Base-by-base conservation (phyloP, 371 early-diverging fungal genomes). In the Mucor mucedo region DNA sequence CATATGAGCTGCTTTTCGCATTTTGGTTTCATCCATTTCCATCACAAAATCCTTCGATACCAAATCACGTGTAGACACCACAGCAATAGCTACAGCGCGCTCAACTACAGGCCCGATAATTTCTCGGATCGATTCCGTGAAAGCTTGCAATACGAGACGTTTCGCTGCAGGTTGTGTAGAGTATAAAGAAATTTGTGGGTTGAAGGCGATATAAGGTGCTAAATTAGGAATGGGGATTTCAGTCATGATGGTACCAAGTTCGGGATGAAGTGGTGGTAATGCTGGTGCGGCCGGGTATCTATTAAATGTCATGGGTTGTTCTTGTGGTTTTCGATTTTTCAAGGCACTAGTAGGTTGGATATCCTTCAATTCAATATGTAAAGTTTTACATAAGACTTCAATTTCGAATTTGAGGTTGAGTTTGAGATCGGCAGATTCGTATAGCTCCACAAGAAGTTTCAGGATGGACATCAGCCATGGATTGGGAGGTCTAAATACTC, bases 391-490 rank as follows among this genome's bases (percentile, higher is more conserved):
- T 40, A 98, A 81, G 3, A 97, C 95, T 76, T 98, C 98, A 45
- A 98, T 93, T 72, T 97, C 98, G 74, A 97, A 97, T 63, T 95
- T 95, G 52, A 97, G 84, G 62, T 93, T 95, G 52, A 96, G 78
- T 75, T 94, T 96, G 45, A 98, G 79, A 55, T 95, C 95, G 0
- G 96, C 96, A 69, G 83, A 90, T 41, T 93, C 89, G 74, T 97
- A 97, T 14, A 98, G 78, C 73, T 98, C 98, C 2, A 92, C 89
- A 39, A 98, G 76, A 5, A 98, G 78, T 49, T 86, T 85, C 76
- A 98, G 84, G 58, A 95, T 93, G n/a, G 93, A 92, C 90, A 97
- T 95, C 49, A 97, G 65, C 98, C 98, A 98, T 14, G 99, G 99
- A 76, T 97, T 98, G 11, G 97, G 97, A 4, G 96, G 95, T 55